Percentiles rank a stretch among this genome's conserved stretches.
These are phyloP conservation scores for Boletus tylopilopsis DNA, from an alignment of 768 basidiomycete species.

Conservation along the genomic window DNA sequence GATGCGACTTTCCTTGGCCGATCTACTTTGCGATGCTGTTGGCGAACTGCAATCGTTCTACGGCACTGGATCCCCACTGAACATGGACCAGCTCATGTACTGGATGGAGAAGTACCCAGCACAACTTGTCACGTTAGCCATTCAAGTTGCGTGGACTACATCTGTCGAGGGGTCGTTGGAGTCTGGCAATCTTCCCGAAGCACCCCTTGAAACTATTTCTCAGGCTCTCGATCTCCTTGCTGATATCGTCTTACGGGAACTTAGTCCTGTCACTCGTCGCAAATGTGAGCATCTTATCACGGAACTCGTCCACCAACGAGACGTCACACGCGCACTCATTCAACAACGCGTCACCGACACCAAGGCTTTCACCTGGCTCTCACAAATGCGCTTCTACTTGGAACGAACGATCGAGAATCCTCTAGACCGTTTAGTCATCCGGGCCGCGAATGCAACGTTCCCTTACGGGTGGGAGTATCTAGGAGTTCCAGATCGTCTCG, in stretches of 20 bases:
- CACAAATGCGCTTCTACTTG: conserved; percentile 98
- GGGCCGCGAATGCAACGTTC: conserved; percentile 88
- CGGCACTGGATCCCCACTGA: conserved; percentile 55
- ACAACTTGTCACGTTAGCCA: conserved; percentile 91
- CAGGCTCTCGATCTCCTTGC: conserved; percentile 93
- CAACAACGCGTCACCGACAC: conserved; percentile 59
- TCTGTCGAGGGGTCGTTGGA: conserved; percentile 75
- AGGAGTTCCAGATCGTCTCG: conserved; percentile 93
- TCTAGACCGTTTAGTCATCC: conserved; percentile 74
- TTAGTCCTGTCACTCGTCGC: conserved; percentile 85
- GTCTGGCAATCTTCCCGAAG: conserved; percentile 50
- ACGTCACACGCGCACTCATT: conserved; percentile 82
- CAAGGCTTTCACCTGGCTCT: conserved; percentile 87
- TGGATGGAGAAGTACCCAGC: conserved; percentile 97
- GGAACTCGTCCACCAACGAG: conserved; percentile 96
- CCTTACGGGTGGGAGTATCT: conserved; percentile 99
- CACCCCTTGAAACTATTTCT: conserved; percentile 66
- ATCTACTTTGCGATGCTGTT: conserved; percentile 76
- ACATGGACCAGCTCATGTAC: conserved; percentile 64
- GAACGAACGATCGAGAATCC: conserved; percentile 69
- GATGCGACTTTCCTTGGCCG: conserved; percentile 89
- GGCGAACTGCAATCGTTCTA: conserved; percentile 80
- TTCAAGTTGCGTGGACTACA: conserved; percentile 93
- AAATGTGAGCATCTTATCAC: conserved; percentile 99
- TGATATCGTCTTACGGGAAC: conserved; percentile 90